These are phyloP conservation scores for Dictyostelium firmibasis DNA, from an alignment of 78 protist species.

Conservation along the genomic window DNA sequence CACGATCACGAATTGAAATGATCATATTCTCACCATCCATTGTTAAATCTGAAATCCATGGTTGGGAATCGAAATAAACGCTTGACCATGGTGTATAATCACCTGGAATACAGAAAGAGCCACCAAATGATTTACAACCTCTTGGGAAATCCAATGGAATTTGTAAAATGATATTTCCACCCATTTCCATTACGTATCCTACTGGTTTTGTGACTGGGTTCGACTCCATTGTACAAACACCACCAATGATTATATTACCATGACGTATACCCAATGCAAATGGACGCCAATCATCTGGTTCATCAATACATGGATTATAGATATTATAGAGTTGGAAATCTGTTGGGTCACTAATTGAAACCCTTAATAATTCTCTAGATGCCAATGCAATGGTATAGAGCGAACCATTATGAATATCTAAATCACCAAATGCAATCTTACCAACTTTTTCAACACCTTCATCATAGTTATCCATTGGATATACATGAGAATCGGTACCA, in stretches of 20 bases:
- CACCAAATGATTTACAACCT: constrained; percentile 34
- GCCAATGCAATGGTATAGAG: not conserved
- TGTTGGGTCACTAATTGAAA: not conserved
- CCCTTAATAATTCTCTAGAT: not conserved
- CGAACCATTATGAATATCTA: not conserved
- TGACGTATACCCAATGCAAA: constrained; percentile 14
- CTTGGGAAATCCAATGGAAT: constrained; percentile 32
- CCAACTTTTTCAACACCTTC: not conserved
- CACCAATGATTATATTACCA: constrained; percentile 4
- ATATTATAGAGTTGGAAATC: not conserved
- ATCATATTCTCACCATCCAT: constrained; percentile 25
- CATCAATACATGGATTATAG: constrained; percentile 1
- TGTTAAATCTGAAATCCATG: constrained; percentile 29
- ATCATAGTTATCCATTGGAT: constrained; percentile 11
- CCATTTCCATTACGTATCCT: not conserved
- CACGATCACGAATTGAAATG: constrained; percentile 44
- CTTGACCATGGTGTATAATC: not conserved
- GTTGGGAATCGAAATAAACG: constrained; percentile 15
- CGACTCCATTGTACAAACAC: constrained; percentile 19
- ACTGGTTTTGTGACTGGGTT: not conserved
- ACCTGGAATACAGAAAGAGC: constrained; percentile 32
- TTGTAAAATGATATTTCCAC: not conserved
- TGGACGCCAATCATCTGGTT: constrained; percentile 54
- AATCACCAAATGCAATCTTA: constrained; percentile 48
- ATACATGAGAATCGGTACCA: not conserved